These are phyloP conservation scores for Hanseniaspora nectarophila DNA, from an alignment of 805 yeast genomes.

Conservation along the genomic window DNA sequence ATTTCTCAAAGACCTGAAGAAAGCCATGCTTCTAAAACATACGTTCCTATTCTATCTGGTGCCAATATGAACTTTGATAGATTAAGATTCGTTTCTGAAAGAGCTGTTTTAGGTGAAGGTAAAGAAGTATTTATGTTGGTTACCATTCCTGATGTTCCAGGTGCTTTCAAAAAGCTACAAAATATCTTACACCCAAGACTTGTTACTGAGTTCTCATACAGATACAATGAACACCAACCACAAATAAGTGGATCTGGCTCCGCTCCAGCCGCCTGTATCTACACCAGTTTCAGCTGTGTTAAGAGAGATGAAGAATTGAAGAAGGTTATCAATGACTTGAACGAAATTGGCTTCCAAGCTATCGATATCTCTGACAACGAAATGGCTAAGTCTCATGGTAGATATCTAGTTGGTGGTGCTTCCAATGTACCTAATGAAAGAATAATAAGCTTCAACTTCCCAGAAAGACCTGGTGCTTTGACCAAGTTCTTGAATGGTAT, in stretches of 20 bases:
- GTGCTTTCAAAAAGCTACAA: slow-evolving; percentile 72
- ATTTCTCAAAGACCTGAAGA: slow-evolving; percentile 54
- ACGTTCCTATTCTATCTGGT: slow-evolving; percentile 81
- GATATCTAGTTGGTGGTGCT: slow-evolving; percentile 92
- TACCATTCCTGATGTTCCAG: slow-evolving; percentile 85
- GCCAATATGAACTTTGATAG: slow-evolving; percentile 98
- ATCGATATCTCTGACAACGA: slow-evolving; percentile 84
- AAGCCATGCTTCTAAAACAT: slow-evolving; percentile 57
- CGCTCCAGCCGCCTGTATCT: slow-evolving; percentile 56
- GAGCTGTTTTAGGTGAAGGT: slow-evolving; percentile 98
- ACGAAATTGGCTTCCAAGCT: slow-evolving; percentile 55
- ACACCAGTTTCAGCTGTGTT: slow-evolving; percentile 74
- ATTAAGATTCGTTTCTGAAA: slow-evolving; percentile 85
- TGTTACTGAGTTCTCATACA: slow-evolving; percentile 88
- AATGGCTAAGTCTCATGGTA: slow-evolving; percentile 89
- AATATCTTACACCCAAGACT: slow-evolving; percentile 71
- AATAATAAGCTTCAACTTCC: slow-evolving; percentile 79
- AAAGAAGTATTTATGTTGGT: slow-evolving; percentile 86
- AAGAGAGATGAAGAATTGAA: slow-evolving; percentile 64
- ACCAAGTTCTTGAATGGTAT: slow-evolving; percentile 62
- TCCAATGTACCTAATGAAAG: slow-evolving; percentile 63
- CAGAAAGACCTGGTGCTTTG: slow-evolving; percentile 94
- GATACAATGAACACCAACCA: slow-evolving; percentile 42
- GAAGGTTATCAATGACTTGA: slow-evolving; percentile 48
- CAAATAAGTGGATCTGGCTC: slow-evolving; percentile 26